A percentile compares a stretch with the other conserved stretches of the same genome.
phyloP scores from a whole-genome alignment of 2,329 filamentous ascomycete genomes.

The Trichoderma sp. region DNA sequence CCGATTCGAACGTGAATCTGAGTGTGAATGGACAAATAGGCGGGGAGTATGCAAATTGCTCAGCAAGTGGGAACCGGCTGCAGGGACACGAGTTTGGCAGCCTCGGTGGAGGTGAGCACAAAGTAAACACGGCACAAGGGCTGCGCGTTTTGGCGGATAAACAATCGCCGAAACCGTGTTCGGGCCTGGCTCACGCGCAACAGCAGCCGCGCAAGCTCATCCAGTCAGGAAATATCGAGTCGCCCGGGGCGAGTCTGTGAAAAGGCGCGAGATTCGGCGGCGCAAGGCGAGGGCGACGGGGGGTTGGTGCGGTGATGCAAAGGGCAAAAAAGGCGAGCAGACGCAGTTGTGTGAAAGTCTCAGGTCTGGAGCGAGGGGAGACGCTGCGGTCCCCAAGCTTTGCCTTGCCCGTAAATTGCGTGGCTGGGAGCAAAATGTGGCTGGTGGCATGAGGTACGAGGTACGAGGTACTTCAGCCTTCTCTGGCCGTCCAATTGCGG shows the following conservation, averaged over 20 bases:
- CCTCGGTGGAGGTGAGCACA: constrained; percentile 33
- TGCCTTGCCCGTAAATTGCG: constrained; percentile 39
- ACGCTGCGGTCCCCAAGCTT: constrained; percentile 34
- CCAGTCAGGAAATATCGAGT: constrained; percentile 34
- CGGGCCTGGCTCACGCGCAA: constrained; percentile 38
- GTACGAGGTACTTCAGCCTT: neutral
- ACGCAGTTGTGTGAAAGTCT: constrained; percentile 31
- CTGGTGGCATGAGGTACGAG: constrained; percentile 10
- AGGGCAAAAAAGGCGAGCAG: constrained; percentile 26
- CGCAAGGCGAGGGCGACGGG: constrained; percentile 28
- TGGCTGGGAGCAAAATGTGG: constrained; percentile 41
- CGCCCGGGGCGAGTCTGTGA: constrained; percentile 32
- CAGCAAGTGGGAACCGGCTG: constrained; percentile 16
- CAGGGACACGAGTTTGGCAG: constrained; percentile 30
- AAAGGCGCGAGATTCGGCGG: constrained; percentile 35
- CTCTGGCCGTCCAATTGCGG: neutral
- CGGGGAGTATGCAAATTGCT: constrained; percentile 5
- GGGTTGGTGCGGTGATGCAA: constrained; percentile 17
- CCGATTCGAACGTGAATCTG: no score
- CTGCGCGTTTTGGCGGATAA: constrained; percentile 40
- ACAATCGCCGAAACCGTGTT: constrained; percentile 38
- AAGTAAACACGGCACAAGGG: constrained; percentile 39
- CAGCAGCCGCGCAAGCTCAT: constrained; percentile 37
- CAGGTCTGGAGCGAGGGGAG: constrained; percentile 35
- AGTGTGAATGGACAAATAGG: no score